Base-by-base conservation (phyloP, 2,329 filamentous ascomycete genomes). In the Clonostachys rhizophaga region DNA sequence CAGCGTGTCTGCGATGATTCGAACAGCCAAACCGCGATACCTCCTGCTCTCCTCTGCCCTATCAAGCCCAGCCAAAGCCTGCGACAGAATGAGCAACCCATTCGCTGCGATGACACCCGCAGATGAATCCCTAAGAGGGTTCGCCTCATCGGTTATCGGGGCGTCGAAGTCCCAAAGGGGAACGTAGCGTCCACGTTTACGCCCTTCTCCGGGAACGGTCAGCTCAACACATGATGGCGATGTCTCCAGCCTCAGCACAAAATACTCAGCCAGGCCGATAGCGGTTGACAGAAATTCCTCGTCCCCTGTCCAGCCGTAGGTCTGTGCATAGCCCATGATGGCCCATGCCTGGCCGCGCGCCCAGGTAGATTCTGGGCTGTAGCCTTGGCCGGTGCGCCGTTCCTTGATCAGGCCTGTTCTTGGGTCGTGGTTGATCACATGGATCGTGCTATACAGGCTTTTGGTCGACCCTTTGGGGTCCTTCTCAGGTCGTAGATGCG, bases 291-390 rank as follows among this genome's bases (percentile, higher is more conserved):
- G 58, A 43, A 76, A 78, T 3, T 61, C 60, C 0, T 48, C 17
- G 2, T 75, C 67, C 11, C 67, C 68, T 0, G 75, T 78, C 71
- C 73, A 77, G 34, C 57, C 55, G 47, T 73, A 77, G 0, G 72
- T 70, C 50, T 77, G 74, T 0, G 74, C 66, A 44, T 75, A 78
- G 0, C 75, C 75, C 14, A 75, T 9, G 14, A 78, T 71, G 1
- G 64, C 68, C 75, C 75, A 79, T 1, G 73, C 74, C 47, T 79
- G 75, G 2, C 75, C 75, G 11, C 75, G 66, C 6, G 70, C 65
- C 75, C 75, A 79, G 0, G 72, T 76, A 1, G 72, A 77, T 17
- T 62, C 55, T 30, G 70, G 68, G 1, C 58, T 52, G 50, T 70
- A 72, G 0, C 75, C 75, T 49, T 79, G 76, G 0, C 70, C 74